phyloP scores from a whole-genome alignment of 176 grass and related monocot species.

The Zea mays region DNA sequence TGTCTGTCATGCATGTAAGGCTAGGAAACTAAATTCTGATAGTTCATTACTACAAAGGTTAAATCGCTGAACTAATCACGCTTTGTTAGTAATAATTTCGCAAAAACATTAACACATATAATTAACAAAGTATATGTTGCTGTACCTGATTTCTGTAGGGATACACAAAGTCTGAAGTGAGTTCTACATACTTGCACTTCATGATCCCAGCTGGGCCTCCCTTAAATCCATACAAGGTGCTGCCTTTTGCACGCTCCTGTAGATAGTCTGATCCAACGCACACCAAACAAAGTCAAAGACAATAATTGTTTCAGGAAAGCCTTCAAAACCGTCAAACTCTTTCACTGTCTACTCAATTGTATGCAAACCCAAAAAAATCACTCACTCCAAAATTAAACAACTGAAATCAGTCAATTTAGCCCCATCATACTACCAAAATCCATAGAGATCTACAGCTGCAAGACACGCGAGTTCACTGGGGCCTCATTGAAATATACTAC shows the following conservation, averaged over 20 bases:
- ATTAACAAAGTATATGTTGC: neutral
- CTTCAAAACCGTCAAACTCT: neutral
- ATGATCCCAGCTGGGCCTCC: slow-evolving; percentile 94
- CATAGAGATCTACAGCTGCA: slow-evolving; percentile 32
- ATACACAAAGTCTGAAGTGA: slow-evolving; percentile 80
- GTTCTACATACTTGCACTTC: slow-evolving; percentile 87
- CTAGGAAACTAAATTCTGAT: neutral
- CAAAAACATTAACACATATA: neutral
- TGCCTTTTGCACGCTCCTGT: slow-evolving; percentile 74
- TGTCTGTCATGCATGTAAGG: too few relatives aligned
- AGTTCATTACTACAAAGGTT: neutral
- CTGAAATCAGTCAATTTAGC: neutral
- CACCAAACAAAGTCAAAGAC: neutral
- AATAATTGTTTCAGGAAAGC: neutral
- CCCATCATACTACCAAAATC: neutral
- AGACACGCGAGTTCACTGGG: neutral
- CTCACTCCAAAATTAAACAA: neutral
- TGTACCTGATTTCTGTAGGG: slow-evolving; percentile 98
- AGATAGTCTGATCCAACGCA: slow-evolving; percentile 62
- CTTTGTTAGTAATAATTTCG: neutral
- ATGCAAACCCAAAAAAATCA: neutral
- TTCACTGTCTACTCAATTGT: neutral
- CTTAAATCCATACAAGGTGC: slow-evolving; percentile 82
- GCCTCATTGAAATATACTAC: neutral
- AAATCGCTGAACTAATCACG: neutral